Conservation (phyloP, 1,284 basidiomycete species). For the Termitomyces sp. region DNA sequence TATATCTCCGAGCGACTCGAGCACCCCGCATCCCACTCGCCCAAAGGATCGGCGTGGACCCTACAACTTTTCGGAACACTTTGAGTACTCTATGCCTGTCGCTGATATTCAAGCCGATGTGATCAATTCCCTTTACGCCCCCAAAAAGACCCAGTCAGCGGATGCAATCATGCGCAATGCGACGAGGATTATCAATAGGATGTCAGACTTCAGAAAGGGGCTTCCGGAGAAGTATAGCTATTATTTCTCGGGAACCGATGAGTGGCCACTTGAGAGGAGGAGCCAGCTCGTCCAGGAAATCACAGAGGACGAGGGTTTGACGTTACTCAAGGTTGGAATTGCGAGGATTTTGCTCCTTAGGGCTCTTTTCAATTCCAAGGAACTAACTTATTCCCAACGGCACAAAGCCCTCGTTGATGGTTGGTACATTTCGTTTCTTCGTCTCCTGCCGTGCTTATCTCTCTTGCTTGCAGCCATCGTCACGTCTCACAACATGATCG, state of each 20-base stretch:
- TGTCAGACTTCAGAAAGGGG: slow-evolving; percentile 59
- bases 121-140: slow-evolving; percentile 75
- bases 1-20: slow-evolving; percentile 71
- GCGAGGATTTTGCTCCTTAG: slow-evolving; percentile 70
- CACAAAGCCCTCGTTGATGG: slow-evolving; percentile 71
- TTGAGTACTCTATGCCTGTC: slow-evolving; percentile 61
- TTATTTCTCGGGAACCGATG: slow-evolving; percentile 67
- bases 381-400: slow-evolving; percentile 56
- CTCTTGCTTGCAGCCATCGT: slow-evolving; percentile 53
- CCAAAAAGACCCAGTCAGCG: slow-evolving; percentile 56
- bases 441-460: slow-evolving; percentile 2
- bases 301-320: slow-evolving; percentile 72
- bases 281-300: slow-evolving; percentile 65
- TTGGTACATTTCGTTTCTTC: slow-evolving; percentile 26
- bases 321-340: slow-evolving; percentile 74
- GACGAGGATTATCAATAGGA: slow-evolving; percentile 68
- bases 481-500: slow-evolving; percentile 78
- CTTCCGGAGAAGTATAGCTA: slow-evolving; percentile 64
- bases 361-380: slow-evolving; percentile 70
- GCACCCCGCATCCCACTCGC: slow-evolving; percentile 64
- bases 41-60: slow-evolving; percentile 32
- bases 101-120: slow-evolving; percentile 81
- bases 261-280: slow-evolving; percentile 63
- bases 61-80: slow-evolving; percentile 61
- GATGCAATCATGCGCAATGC: slow-evolving; percentile 71